phyloP scores from a whole-genome alignment of 345 rosid genomes.

The Syzygium aqueum region DNA sequence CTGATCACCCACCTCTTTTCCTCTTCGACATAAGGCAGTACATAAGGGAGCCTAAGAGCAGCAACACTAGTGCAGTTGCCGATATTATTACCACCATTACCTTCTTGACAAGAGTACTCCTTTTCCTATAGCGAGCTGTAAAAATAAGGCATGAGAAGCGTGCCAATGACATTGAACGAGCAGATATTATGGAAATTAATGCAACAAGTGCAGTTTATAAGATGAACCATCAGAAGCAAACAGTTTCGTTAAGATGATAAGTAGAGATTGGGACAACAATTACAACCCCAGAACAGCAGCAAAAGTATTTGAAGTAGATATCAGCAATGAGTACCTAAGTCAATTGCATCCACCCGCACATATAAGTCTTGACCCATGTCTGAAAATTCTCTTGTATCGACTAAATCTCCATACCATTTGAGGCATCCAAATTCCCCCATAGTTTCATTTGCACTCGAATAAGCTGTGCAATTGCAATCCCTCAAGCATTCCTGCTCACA shows the following conservation, averaged over 20 bases:
- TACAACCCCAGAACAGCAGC: too few relatives aligned
- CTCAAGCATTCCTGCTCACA: constrained; percentile 16
- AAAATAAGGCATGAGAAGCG: not conserved
- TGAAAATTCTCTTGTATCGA: constrained; percentile 35
- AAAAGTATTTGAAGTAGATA: not conserved
- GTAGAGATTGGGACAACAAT: not conserved
- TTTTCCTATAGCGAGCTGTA: not conserved
- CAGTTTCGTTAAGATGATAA: not conserved
- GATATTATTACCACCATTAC: not conserved
- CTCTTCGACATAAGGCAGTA: not conserved
- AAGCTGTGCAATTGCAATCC: constrained; percentile 36
- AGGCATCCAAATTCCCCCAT: constrained; percentile 45
- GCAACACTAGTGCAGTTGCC: not conserved
- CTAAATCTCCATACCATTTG: constrained; percentile 37
- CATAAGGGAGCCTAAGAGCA: not conserved
- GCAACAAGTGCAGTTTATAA: not conserved
- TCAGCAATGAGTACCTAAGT: constrained; percentile 26
- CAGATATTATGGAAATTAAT: not conserved
- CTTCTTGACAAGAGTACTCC: not conserved
- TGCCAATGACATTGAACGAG: not conserved
- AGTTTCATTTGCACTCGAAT: constrained; percentile 29
- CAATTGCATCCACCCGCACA: constrained; percentile 32
- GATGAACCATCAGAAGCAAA: not conserved
- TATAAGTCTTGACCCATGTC: constrained; percentile 40
- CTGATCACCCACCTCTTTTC: not conserved